A percentile compares a stretch with the other conserved stretches of the same genome.
Conservation (phyloP, 75 land plant species). For the Azolla pinnata region DNA sequence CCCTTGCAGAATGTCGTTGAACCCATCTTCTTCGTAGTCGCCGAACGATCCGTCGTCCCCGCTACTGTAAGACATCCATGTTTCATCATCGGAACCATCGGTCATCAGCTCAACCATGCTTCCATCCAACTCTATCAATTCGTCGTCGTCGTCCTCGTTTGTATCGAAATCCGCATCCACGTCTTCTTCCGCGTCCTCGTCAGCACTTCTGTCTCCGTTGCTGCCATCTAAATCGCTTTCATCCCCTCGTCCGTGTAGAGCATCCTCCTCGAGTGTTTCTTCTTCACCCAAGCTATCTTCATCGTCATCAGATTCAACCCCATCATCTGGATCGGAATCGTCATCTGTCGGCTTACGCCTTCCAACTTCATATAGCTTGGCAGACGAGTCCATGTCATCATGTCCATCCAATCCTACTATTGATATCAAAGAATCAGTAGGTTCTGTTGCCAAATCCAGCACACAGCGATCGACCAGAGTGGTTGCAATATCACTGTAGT, state of each 20-base stretch:
- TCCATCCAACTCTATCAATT: conserved; percentile 14
- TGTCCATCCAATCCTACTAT: conserved; percentile 79
- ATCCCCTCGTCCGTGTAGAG: conserved; percentile 36
- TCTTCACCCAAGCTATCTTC: conserved; percentile 79
- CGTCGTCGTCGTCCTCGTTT: conserved; percentile 46
- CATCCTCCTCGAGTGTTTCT: conserved; percentile 46
- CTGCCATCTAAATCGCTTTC: conserved; percentile 48
- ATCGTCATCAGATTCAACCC: conserved; percentile 65
- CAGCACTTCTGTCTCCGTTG: conserved; percentile 51
- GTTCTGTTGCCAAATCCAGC: conserved; percentile 84
- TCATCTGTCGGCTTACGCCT: conserved; percentile 89
- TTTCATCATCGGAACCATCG: conserved; percentile 38
- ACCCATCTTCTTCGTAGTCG: conserved; percentile 24
- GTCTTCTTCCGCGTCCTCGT: conserved; percentile 34
- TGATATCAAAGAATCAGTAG: conserved; percentile 83
- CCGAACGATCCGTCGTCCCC: conserved; percentile 47
- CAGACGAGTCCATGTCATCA: conserved; percentile 81
- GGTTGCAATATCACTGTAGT: conserved; percentile 93
- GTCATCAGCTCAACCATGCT: conserved; percentile 41
- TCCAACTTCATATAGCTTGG: conserved; percentile 86
- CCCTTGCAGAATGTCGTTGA: conserved; percentile 18
- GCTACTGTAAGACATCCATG: conserved; percentile 17
- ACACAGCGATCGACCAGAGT: conserved; percentile 88
- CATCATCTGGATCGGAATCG: conserved; percentile 99
- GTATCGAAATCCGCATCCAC: conserved; percentile 30